A percentile compares a stretch with the other conserved stretches of the same genome.
These are phyloP conservation scores for Chrysochromulina parva DNA, from an alignment of 78 protist species.

Conservation along the genomic window DNA sequence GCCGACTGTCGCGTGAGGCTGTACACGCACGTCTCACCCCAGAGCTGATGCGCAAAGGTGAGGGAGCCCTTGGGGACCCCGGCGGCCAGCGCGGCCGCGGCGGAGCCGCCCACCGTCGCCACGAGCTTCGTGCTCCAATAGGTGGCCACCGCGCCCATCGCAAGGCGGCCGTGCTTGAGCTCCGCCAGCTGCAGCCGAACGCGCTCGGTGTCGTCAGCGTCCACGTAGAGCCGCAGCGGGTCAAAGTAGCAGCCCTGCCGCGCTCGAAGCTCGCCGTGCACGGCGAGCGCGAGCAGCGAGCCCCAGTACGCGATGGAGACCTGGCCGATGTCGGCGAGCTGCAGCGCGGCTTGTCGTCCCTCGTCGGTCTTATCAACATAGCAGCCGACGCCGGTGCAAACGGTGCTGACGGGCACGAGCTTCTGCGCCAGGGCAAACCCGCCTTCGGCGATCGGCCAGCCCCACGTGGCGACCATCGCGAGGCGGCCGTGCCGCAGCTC, in stretches of 20 bases:
- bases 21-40: not conserved
- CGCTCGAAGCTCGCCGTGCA: not conserved
- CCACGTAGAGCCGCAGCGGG: not conserved
- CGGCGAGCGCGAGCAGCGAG: not conserved
- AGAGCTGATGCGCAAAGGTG: not conserved
- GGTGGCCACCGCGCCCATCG: not conserved
- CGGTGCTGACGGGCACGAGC: not conserved
- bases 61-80: not conserved
- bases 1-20: not conserved
- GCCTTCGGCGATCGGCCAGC: not conserved
- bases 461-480: slow-evolving; percentile 6
- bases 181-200: not conserved
- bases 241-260: not conserved
- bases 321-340: not conserved
- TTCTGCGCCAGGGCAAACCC: not conserved
- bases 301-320: not conserved
- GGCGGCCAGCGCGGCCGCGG: too few species aligned
- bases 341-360: not conserved
- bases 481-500: not conserved
- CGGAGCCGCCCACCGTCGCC: too few species aligned
- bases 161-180: not conserved
- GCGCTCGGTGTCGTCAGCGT: not conserved
- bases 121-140: not conserved
- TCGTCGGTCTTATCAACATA: not conserved
- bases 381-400: not conserved